Evolutionary conservation across 2,329 filamentous ascomycete genomes (phyloP), one percentile per base, ranked within the genome.

Genomic region (Alternaria arbusti): DNA sequence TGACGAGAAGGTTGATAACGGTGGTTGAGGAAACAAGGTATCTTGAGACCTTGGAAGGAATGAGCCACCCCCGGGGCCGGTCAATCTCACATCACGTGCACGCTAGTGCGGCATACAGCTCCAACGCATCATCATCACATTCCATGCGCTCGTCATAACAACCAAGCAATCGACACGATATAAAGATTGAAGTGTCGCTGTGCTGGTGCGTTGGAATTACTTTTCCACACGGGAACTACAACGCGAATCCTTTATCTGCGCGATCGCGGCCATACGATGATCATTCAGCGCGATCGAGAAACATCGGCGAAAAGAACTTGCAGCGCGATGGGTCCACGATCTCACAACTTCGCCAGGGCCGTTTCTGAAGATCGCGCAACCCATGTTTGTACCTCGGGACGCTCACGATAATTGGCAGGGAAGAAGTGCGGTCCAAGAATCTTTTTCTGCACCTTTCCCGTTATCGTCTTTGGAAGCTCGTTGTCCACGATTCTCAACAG

Each of bases 371-470:
- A 46, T 17, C 63, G 54, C 6, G 63, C 63, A 9, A 68, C 30
- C 77, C 76, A 78, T 47, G 67, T 66, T 60, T 79, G 75, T 51
- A 79, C 75, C 28, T 79, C 74, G 6, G 63, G 13, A 57, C 57
- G 67, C 6, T 26, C 51, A 17, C 70, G 56, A 30, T 73, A 75
- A 36, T 70, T 59, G 2, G 47, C 17, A 6, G 79, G 76, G 56
- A 84, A 83, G 73, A 76, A 82, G 30, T 67, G 63, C 10, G 80
- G 80, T 0, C 81, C 78, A n/a, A 83, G 67, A 3, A 78, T 69
- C 70, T 84, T 85, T 75, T 86, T 86, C 59, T 83, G 79, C n/a
- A 86, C 82, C 70, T 86, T 86, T 0, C 83, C 83, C 1, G 83
- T 85, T 0, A 72, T 80, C 22, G 80, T 82, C 69, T 86, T 86